phyloP scores from a whole-genome alignment of 148 eudicot species.

The Amaranthus cruentus region DNA sequence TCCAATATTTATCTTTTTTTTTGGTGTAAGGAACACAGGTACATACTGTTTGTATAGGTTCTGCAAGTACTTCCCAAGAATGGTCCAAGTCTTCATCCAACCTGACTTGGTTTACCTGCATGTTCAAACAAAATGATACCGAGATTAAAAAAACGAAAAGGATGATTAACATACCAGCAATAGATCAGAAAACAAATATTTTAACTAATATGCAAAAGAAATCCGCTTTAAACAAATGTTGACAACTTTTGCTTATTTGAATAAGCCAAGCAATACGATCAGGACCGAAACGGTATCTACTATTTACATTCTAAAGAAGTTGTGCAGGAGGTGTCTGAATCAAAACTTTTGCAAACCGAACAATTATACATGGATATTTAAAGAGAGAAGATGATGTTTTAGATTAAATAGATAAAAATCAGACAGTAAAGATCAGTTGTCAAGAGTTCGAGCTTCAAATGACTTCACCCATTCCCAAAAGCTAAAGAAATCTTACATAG shows the following conservation, averaged over 20 bases:
- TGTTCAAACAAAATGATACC: neutral
- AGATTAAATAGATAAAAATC: no score
- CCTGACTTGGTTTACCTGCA: conserved; percentile 75
- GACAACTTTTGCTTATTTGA: neutral
- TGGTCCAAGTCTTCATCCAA: conserved; percentile 69
- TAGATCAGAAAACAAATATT: neutral
- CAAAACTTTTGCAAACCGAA: neutral
- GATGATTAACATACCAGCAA: neutral
- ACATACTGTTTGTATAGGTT: conserved; percentile 93
- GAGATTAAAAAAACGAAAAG: neutral
- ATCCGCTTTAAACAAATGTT: neutral
- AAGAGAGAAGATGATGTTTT: no score
- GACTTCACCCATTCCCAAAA: no score
- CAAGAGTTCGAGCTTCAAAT: no score
- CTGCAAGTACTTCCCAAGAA: conserved; percentile 98
- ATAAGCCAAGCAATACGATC: neutral
- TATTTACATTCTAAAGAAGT: neutral
- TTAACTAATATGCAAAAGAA: neutral
- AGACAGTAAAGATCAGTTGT: no score
- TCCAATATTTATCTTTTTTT: neutral
- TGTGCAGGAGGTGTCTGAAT: neutral
- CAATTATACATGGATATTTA: no score
- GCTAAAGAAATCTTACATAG: no score
- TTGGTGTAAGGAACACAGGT: neutral
- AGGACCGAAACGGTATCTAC: neutral